phyloP scores from a whole-genome alignment of 345 rosid species.

The Eucalyptus regnans region DNA sequence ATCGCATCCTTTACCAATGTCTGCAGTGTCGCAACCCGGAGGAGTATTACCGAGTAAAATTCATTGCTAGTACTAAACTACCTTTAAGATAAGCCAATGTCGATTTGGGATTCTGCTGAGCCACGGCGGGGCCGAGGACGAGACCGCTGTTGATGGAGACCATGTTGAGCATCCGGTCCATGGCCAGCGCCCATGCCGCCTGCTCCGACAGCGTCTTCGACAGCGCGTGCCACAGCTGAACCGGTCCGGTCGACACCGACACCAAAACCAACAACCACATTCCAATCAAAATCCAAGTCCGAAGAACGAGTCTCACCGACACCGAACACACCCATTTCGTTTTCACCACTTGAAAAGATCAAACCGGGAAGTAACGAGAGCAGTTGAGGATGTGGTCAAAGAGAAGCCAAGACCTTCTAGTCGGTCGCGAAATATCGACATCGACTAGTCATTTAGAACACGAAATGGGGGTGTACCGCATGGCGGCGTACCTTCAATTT shows the following conservation, averaged over 20 bases:
- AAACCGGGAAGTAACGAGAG: background rate
- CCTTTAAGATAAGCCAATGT: constrained; percentile 83
- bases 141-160: constrained; percentile 75
- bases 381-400: background rate
- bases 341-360: background rate
- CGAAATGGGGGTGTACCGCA: background rate
- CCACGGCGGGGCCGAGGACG: constrained; percentile 53
- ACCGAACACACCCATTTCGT: background rate
- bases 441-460: background rate
- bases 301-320: background rate
- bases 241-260: background rate
- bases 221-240: constrained; percentile 70
- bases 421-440: background rate
- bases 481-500: constrained; percentile 31
- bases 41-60: background rate
- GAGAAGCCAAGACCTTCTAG: background rate
- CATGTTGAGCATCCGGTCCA: constrained; percentile 77
- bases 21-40: background rate
- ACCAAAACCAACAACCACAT: background rate
- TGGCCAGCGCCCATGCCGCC: constrained; percentile 93
- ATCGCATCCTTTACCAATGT: background rate
- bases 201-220: constrained; percentile 73
- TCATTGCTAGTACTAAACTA: background rate
- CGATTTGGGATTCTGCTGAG: constrained; percentile 52
- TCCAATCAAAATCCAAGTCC: background rate